A percentile compares a stretch with the other conserved stretches of the same genome.
Conservation (phyloP, 2,329 filamentous ascomycete genomes). For the Trichoderma endophyticum region DNA sequence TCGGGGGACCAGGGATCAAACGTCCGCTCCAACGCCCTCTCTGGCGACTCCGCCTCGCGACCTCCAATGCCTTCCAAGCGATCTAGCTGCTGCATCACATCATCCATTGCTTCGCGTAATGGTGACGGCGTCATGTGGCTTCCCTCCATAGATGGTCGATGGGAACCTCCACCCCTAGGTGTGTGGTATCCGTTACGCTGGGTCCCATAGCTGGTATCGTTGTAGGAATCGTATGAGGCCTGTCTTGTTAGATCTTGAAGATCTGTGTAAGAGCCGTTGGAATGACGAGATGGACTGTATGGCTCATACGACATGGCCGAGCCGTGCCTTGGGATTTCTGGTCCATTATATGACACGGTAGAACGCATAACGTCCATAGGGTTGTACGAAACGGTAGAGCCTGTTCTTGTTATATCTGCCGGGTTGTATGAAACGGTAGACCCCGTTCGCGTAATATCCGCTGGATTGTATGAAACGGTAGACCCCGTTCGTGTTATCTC, state of each 20-base stretch:
- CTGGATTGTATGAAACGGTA: constrained; percentile 32
- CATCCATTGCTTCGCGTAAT: constrained; percentile 91
- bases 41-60: constrained; percentile 53
- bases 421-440: constrained; percentile 35
- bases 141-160: constrained; percentile 63
- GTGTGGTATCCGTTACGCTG: constrained; percentile 42
- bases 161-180: constrained; percentile 59
- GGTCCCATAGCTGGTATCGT: constrained; percentile 32
- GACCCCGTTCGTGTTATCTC: constrained; percentile 25
- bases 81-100: constrained; percentile 92
- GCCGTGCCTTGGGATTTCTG: constrained; percentile 34
- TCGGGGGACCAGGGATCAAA: constrained; percentile 87
- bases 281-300: not conserved
- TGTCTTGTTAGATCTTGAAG: constrained; percentile 34
- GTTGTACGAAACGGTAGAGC: constrained; percentile 31
- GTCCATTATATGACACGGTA: constrained; percentile 32
- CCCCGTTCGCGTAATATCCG: constrained; percentile 34
- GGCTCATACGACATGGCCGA: constrained; percentile 35
- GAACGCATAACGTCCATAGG: constrained; percentile 34
- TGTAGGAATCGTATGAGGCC: constrained; percentile 40
- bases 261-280: constrained; percentile 31
- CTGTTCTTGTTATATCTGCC: not conserved
- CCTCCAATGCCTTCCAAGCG: constrained; percentile 62
- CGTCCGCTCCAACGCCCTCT: constrained; percentile 53
- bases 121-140: constrained; percentile 82